Evolutionary conservation across 495 filamentous ascomycete genomes (phyloP), one percentile per base, ranked within the genome.

Genomic region (Penicillium atrosanguineum): DNA sequence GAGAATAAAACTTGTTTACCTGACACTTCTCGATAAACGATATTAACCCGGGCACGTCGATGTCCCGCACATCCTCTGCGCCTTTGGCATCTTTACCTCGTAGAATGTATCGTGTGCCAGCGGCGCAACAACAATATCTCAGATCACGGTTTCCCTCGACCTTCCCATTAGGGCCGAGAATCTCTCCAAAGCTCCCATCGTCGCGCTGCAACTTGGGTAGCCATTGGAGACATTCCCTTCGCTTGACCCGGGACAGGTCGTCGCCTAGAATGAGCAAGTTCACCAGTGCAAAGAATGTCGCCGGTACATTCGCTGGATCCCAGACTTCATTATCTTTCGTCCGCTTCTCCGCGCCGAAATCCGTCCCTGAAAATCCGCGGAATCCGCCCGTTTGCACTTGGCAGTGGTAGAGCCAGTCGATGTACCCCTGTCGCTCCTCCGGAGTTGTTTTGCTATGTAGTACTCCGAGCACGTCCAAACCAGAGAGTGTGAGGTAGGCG

Each of bases 111-210:
- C 94, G 77, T n/a, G 94, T 84, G 19, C 82, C 85, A 38, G 87
- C 77, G 14, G 88, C 90, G 55, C 84, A 83, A 62, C 94, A 95
- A 63, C 91, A 94, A 65, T 89, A 93, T 40, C 95, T 74, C 73
- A 91, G 83, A 68, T 98, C 94, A 42, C 82, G 81, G 15, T 89
- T 89, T 1, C 93, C 93, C 26, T 83, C 83, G 21, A 96, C 77
- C 26, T 69, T 70, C 20, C 80, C 86, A 44, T 77, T 65, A 38
- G 78, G 74, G 12, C 80, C 79, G 5, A 92, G 57, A 25, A 86
- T 77, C 67, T 98, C 91, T 2, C 93, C 95, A 71, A 98, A 98
- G 60, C 91, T 93, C 14, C 94, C 94, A 65, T 97, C 87, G 2
- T 72, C 68, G 14, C 91, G 81, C 78, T 98, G 94, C 71, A 97